phyloP scores from a whole-genome alignment of 805 yeast species.

The Candida nanaspora region DNA sequence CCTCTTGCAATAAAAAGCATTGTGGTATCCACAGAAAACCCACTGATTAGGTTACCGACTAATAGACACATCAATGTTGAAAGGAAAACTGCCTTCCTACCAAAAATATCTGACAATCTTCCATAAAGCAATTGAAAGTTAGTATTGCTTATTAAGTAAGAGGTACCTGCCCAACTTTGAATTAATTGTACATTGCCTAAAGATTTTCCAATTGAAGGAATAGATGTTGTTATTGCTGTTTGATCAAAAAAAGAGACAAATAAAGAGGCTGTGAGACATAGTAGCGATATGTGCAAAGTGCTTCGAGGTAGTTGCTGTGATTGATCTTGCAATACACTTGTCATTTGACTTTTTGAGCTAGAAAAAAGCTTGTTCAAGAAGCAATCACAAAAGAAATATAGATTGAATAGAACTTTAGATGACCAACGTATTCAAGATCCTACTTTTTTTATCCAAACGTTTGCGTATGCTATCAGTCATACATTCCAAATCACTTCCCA shows the following conservation, averaged over 20 bases:
- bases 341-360: too few species aligned
- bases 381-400: too few species aligned
- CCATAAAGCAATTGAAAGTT: conserved; percentile 49
- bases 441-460: too few species aligned
- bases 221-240: conserved; percentile 39
- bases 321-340: conserved; percentile 9
- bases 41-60: conserved; percentile 42
- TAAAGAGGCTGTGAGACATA: conserved; percentile 12
- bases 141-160: conserved; percentile 41
- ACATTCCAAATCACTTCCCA: too few species aligned
- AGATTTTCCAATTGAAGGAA: conserved; percentile 40
- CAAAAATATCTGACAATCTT: conserved; percentile 46
- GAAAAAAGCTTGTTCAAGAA: too few species aligned
- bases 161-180: conserved; percentile 49
- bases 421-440: too few species aligned
- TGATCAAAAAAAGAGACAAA: conserved; percentile 40
- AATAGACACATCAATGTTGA: conserved; percentile 31
- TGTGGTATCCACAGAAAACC: conserved; percentile 38
- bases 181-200: conserved; percentile 37
- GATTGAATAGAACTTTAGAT: too few species aligned
- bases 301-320: conserved; percentile 10
- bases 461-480: too few species aligned
- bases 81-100: conserved; percentile 39
- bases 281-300: conserved; percentile 8
- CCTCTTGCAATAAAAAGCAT: conserved; percentile 46